Percentiles rank a stretch among this genome's conserved stretches.
Conservation (phyloP, 108 stramenopile genomes). For the Chaetoceros tenuissimus region DNA sequence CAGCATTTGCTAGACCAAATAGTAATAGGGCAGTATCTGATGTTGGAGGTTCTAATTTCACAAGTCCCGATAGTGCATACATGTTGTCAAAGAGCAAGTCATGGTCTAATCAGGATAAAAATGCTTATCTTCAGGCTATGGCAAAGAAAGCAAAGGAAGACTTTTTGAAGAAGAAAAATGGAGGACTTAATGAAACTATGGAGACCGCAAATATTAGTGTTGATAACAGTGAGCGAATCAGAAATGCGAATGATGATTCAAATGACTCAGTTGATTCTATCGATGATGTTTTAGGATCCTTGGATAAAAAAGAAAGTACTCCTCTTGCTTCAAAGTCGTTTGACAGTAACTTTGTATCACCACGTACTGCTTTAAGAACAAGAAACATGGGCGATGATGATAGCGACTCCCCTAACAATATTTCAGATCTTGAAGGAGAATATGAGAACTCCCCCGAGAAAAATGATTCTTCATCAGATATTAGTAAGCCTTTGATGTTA, state of each 20-base stretch:
- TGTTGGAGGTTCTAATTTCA: slow-evolving; percentile 30
- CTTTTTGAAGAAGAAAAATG: slow-evolving; percentile 17
- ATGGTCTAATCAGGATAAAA: slow-evolving; percentile 26
- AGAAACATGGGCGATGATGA: too few species aligned
- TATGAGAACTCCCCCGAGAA: not conserved
- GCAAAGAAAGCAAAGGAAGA: slow-evolving; percentile 48
- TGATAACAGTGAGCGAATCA: not conserved
- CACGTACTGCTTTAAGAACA: too few species aligned
- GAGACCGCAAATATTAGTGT: not conserved
- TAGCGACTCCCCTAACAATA: not conserved
- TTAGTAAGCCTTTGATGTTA: not conserved
- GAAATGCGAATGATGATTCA: not conserved
- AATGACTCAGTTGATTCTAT: not conserved
- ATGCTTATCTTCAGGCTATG: slow-evolving; percentile 37
- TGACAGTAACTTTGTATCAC: not conserved
- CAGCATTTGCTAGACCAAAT: slow-evolving; percentile 21
- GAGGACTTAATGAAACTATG: not conserved
- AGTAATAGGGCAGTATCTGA: slow-evolving; percentile 37
- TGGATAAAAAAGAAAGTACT: not conserved
- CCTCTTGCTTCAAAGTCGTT: not conserved
- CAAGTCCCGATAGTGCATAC: slow-evolving; percentile 1
- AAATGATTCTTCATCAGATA: not conserved
- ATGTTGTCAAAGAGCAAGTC: not conserved
- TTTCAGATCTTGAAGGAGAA: not conserved
- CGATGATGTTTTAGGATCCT: not conserved